These are phyloP conservation scores for Pythium insidiosum DNA, from an alignment of 352 stramenopile species.

Conservation along the genomic window DNA sequence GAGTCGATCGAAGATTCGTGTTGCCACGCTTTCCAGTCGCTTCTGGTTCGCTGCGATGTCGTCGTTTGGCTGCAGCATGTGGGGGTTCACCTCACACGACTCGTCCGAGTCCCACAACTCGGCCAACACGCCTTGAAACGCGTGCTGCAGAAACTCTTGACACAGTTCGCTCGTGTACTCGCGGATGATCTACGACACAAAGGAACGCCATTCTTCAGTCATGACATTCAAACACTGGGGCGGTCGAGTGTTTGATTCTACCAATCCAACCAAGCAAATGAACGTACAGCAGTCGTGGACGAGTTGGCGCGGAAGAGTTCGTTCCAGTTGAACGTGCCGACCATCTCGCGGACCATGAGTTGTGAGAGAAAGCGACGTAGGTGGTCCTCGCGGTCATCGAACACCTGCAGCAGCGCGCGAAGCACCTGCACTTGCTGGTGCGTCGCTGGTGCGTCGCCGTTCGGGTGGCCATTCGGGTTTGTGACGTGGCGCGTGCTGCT, in stretches of 20 bases:
- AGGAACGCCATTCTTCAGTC: no score
- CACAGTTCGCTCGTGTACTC: conserved; percentile 74
- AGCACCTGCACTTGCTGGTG: conserved; percentile 43
- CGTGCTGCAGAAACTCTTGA: conserved; percentile 50
- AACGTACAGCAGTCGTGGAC: conserved; percentile 47
- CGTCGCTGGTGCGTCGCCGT: no score
- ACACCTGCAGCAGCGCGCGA: conserved; percentile 61
- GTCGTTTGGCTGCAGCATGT: conserved; percentile 26
- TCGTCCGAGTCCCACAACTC: conserved; percentile 38
- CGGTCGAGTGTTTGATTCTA: no score
- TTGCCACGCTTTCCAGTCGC: conserved; percentile 40
- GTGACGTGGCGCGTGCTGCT: conserved; percentile 3
- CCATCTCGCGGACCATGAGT: conserved; percentile 75
- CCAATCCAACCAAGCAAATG: neutral
- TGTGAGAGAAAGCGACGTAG: conserved; percentile 53
- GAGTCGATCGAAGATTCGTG: conserved; percentile 38
- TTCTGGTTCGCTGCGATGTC: conserved; percentile 42
- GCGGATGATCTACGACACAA: conserved; percentile 54
- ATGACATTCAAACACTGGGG: no score
- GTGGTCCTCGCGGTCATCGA: conserved; percentile 67
- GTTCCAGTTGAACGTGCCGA: conserved; percentile 75
- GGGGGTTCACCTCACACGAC: conserved; percentile 62
- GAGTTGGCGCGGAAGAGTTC: conserved; percentile 79
- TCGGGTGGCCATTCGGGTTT: no score
- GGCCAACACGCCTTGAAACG: conserved; percentile 40